A percentile compares a stretch with the other conserved stretches of the same genome.
Evolutionary conservation across 768 basidiomycete species (phyloP).

Genomic region (Suillus occidentalis): DNA sequence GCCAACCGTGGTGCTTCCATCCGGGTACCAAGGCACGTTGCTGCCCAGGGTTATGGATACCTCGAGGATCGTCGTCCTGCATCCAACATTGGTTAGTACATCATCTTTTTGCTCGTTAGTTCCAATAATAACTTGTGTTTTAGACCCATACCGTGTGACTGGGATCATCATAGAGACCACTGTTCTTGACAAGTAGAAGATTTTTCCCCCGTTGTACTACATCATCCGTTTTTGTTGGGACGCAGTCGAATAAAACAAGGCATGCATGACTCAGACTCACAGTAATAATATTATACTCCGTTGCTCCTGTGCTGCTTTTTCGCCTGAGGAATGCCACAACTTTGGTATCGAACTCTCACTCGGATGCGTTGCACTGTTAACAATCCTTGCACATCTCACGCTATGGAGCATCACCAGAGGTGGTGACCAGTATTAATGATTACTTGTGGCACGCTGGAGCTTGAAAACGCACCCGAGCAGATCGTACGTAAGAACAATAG

Average conservation of each 20-base stretch:
- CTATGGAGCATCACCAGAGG: background rate
- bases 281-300: background rate
- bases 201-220: slow-evolving; percentile 13
- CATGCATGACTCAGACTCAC: slow-evolving; percentile 19
- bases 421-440: background rate
- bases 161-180: slow-evolving; percentile 89
- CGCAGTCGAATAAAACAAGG: slow-evolving; percentile 12
- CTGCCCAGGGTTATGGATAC: slow-evolving; percentile 91
- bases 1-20: slow-evolving; percentile 98
- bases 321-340: too few relatives aligned
- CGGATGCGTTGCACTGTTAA: too few relatives aligned
- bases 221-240: slow-evolving; percentile 7
- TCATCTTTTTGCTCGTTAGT: slow-evolving; percentile 7
- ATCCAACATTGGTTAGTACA: slow-evolving; percentile 88
- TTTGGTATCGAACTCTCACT: too few relatives aligned
- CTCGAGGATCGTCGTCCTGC: slow-evolving; percentile 96
- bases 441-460: background rate
- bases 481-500: background rate
- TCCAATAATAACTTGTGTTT: slow-evolving; percentile 5
- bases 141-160: slow-evolving; percentile 95
- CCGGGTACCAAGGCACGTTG: slow-evolving; percentile 93
- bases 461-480: background rate
- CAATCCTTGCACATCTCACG: background rate
- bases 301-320: background rate
- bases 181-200: slow-evolving; percentile 54